Percentiles rank a stretch among this genome's conserved stretches.
Evolutionary conservation across 805 yeast species (phyloP).

Genomic region (Phaffomyces antillensis): DNA sequence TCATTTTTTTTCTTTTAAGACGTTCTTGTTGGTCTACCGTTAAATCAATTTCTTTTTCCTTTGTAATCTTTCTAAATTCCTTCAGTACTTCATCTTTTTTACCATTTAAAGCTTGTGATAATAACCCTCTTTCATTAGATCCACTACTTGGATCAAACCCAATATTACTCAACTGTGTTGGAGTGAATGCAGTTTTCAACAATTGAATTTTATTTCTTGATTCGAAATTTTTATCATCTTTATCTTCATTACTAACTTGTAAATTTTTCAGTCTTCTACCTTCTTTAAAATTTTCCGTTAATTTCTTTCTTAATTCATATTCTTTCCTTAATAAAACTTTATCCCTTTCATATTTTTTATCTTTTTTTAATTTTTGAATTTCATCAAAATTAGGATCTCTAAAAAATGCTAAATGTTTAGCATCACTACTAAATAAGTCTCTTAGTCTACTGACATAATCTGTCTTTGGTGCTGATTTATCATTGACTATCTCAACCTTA

Average conservation of each 20-base stretch:
- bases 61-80: conserved; percentile 23
- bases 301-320: conserved; percentile 2
- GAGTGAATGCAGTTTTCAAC: conserved; percentile 33
- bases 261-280: conserved; percentile 25
- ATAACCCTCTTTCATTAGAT: conserved; percentile 12
- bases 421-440: conserved; percentile 31
- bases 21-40: conserved; percentile 26
- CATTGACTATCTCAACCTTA: conserved; percentile 20
- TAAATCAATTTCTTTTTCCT: conserved; percentile 28
- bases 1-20: conserved; percentile 21
- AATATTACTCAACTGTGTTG: conserved; percentile 31
- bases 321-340: conserved; percentile 5
- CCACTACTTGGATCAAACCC: conserved; percentile 47
- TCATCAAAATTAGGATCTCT: conserved; percentile 26
- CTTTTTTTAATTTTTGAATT: conserved; percentile 30
- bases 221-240: conserved; percentile 15
- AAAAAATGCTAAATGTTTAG: conserved; percentile 44
- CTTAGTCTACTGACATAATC: conserved; percentile 19
- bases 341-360: conserved; percentile 26
- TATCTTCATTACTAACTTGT: conserved; percentile 11
- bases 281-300: conserved; percentile 9
- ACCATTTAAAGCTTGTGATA: conserved; percentile 7
- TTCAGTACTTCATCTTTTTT: conserved; percentile 21
- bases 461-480: conserved; percentile 19
- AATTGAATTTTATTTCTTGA: conserved; percentile 22